phyloP scores from a whole-genome alignment of 805 yeast genomes.

The Spathaspora hagerdaliae region DNA sequence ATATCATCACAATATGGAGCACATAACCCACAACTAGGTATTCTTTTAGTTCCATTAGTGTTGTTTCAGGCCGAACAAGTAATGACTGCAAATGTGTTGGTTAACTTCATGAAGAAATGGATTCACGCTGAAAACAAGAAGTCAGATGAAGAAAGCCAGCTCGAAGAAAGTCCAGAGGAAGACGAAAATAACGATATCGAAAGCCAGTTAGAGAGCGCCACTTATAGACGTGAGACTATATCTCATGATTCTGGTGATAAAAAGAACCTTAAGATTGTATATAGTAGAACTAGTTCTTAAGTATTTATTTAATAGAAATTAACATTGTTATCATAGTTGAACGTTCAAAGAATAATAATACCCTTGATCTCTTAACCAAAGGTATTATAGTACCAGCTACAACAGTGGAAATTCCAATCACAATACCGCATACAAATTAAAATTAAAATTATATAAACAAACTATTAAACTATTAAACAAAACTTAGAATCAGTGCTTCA shows the following conservation, averaged over 20 bases:
- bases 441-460: too few species aligned
- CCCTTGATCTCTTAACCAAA: too few species aligned
- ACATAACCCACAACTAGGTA: constrained; percentile 57
- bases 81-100: constrained; percentile 70
- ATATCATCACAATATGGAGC: constrained; percentile 78
- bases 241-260: not conserved
- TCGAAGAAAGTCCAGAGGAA: not conserved
- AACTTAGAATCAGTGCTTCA: too few species aligned
- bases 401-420: too few species aligned
- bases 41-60: constrained; percentile 75
- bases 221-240: not conserved
- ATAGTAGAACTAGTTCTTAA: too few species aligned
- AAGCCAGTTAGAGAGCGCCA: not conserved
- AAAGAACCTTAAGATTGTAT: too few species aligned
- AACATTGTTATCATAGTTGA: too few species aligned
- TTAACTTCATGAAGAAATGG: constrained; percentile 69
- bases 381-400: too few species aligned
- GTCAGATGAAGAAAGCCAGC: constrained; percentile 9
- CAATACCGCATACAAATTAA: too few species aligned
- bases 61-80: constrained; percentile 87
- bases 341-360: too few species aligned
- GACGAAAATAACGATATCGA: not conserved
- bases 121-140: constrained; percentile 35
- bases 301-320: too few species aligned
- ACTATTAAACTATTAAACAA: too few species aligned